Evolutionary conservation across 768 basidiomycete species (phyloP).

Genomic region (Lentinula edodes): DNA sequence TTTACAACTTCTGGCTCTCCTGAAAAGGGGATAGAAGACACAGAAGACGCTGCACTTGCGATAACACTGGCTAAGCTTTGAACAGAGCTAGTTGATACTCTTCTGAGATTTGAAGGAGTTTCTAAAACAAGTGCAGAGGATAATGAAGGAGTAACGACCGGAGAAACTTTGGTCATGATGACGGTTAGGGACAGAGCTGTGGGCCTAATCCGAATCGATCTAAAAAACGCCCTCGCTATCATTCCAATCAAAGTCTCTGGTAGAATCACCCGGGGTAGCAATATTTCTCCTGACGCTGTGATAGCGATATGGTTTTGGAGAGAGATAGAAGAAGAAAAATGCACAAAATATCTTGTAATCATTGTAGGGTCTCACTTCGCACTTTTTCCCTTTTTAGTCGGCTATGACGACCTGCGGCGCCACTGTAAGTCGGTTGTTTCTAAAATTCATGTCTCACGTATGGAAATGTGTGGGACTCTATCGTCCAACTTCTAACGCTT

Average conservation of each 20-base stretch:
- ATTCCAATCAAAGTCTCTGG: background rate
- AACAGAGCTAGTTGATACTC: slow-evolving; percentile 28
- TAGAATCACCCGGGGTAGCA: background rate
- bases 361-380: no score
- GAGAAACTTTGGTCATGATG: slow-evolving; percentile 11
- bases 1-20: slow-evolving; percentile 36
- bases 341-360: background rate
- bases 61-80: slow-evolving; percentile 26
- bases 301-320: background rate
- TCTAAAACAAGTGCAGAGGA: slow-evolving; percentile 11
- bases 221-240: background rate
- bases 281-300: background rate
- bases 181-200: slow-evolving; percentile 10
- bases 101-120: slow-evolving; percentile 14
- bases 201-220: background rate
- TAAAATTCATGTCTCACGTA: no score
- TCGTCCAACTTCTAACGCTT: no score
- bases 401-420: background rate
- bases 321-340: background rate
- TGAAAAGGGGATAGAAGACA: slow-evolving; percentile 29
- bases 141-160: slow-evolving; percentile 11
- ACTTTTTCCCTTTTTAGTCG: background rate
- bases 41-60: slow-evolving; percentile 23
- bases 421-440: no score
- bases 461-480: no score